Percentiles rank a stretch among this genome's conserved stretches.
Evolutionary conservation across 1,284 basidiomycete genomes (phyloP).

Genomic region (Vanrija pseudolonga): DNA sequence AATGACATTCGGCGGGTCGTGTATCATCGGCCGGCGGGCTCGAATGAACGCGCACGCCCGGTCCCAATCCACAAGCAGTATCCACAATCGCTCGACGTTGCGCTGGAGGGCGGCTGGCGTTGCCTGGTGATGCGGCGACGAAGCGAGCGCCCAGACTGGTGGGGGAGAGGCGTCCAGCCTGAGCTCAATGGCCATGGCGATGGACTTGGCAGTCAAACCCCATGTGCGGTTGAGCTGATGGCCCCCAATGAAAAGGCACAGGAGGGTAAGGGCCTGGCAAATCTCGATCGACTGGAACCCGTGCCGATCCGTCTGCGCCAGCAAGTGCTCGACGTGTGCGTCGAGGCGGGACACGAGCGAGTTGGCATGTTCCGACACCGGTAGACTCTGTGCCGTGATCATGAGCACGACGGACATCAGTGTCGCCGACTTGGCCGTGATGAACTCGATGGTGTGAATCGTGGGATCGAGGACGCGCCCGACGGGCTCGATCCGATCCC

Average conservation of each 20-base stretch:
- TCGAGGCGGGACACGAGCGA: slow-evolving; percentile 15
- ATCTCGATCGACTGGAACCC: slow-evolving; percentile 20
- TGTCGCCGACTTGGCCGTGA: slow-evolving; percentile 9
- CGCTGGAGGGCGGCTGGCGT: background rate
- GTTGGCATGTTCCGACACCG: slow-evolving; percentile 15
- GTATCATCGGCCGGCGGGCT: slow-evolving; percentile 9
- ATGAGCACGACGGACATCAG: slow-evolving; percentile 12
- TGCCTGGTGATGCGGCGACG: slow-evolving; percentile 1
- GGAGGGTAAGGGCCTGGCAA: slow-evolving; percentile 15
- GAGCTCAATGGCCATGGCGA: slow-evolving; percentile 14
- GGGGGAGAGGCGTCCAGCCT: slow-evolving; percentile 12
- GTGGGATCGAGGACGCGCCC: slow-evolving; percentile 10
- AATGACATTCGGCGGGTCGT: slow-evolving; percentile 1
- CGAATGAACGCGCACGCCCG: slow-evolving; percentile 14
- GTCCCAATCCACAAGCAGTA: slow-evolving; percentile 17
- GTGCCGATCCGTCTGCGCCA: slow-evolving; percentile 1
- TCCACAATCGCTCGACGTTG: slow-evolving; percentile 15
- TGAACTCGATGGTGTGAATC: slow-evolving; percentile 14
- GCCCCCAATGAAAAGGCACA: slow-evolving; percentile 2
- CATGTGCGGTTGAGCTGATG: slow-evolving; percentile 1
- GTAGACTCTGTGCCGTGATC: slow-evolving; percentile 15
- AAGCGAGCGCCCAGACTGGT: slow-evolving; percentile 5
- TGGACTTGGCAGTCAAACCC: slow-evolving; percentile 1
- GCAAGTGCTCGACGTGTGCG: slow-evolving; percentile 16
- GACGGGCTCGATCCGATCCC: slow-evolving; percentile 12